Base-by-base conservation (phyloP, 2,329 filamentous ascomycete species). In the Hymenoscyphus infarciens region DNA sequence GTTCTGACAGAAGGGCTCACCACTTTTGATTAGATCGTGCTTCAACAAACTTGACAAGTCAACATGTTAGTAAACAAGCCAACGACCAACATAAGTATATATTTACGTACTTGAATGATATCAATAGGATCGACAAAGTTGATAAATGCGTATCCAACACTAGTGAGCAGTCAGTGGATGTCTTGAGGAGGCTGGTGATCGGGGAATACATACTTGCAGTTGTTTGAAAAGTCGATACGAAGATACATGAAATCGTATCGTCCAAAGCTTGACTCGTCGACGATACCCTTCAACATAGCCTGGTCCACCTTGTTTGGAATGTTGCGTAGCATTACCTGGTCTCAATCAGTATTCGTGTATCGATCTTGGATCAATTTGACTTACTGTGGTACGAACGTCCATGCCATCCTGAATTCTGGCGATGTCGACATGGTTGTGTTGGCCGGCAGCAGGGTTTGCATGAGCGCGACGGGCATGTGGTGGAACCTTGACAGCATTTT, bases 121-220 rank as follows among this genome's bases (percentile, higher is more conserved):
- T 91, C 86, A 64, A 88, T 79, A 0, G 91, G 86, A 74, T 92
- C 87, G 53, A 87, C 84, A 70, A 98, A 97, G 76, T 99, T 97
- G 78, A 99, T 92, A 77, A 98, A 99, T 0, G 92, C 94, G 76
- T 98, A 98, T 55, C 95, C 95, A 63, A 98, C 94, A 74, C 92
- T 96, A 66, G 73, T 59, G 63, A 61, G n/a, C 74, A 42, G 76
- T 76, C 60, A 75, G 67, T 66, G 75, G 13, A 11, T 35, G 3
- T 35, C 3, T 35, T 5, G 33, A 11, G 13, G 13, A 13, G 7
- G 10, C 13, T 35, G 33, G 10, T 11, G 33, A 35, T 35, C 5
- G 10, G 33, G 29, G 13, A 56, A 53, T 38, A 81, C 88, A 77
- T 76, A 91, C 88, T 92, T 93, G 87, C 89, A 92, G 66, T 91